Percentiles rank a stretch among this genome's conserved stretches.
Conservation (phyloP, 1,284 basidiomycete genomes). For the Pyrrhoderma noxium region DNA sequence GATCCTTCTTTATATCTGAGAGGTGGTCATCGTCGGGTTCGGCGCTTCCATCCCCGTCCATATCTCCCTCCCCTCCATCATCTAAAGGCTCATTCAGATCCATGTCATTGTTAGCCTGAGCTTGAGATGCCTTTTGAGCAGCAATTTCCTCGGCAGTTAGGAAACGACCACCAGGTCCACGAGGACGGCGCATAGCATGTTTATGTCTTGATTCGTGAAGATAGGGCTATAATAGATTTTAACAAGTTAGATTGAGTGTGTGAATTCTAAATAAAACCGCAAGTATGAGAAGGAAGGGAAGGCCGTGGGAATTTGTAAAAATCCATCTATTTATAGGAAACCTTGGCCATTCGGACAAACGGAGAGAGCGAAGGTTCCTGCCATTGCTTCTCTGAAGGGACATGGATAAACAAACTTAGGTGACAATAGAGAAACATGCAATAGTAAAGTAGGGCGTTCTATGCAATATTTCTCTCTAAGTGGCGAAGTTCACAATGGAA, state of each 20-base stretch:
- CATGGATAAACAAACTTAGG: too few species aligned
- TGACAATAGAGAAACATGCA: too few species aligned
- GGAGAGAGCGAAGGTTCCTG: too few species aligned
- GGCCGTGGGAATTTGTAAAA: background rate
- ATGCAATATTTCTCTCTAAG: too few species aligned
- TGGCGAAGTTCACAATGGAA: too few species aligned
- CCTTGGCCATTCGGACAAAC: too few species aligned
- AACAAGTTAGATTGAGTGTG: too few species aligned
- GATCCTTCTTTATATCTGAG: background rate
- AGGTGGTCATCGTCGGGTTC: background rate
- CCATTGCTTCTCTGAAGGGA: too few species aligned
- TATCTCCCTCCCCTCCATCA: background rate
- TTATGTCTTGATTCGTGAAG: constrained; percentile 96
- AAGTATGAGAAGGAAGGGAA: background rate
- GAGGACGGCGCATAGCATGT: constrained; percentile 93
- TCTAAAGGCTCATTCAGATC: constrained; percentile 22
- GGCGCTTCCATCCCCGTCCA: background rate
- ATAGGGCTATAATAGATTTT: constrained; percentile 85
- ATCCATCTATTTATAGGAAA: background rate
- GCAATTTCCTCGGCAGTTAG: constrained; percentile 92
- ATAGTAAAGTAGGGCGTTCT: too few species aligned
- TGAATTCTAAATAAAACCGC: too few species aligned
- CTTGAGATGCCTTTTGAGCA: constrained; percentile 50
- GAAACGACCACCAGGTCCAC: constrained; percentile 95
- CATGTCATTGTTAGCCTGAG: constrained; percentile 28